Base-by-base conservation (phyloP, 2,329 filamentous ascomycete species). In the Epichloe baconii region DNA sequence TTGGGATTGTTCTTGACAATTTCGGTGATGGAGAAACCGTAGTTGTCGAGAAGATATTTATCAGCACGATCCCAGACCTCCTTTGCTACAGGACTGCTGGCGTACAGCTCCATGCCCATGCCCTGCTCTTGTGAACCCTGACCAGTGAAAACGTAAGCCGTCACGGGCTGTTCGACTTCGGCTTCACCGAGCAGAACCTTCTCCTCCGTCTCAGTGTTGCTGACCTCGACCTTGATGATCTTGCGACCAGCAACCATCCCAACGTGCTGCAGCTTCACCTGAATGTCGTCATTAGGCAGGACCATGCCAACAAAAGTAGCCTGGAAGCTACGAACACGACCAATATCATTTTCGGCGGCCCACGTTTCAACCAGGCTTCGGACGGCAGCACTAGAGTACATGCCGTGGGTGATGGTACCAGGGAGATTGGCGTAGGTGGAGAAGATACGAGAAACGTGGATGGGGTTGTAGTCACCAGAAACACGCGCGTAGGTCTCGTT, bases 1-100 rank as follows among this genome's bases (percentile, higher is more conserved):
- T 96, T 96, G 57, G 93, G 93, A 72, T 98, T 98, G 76, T 97
- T 98, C 78, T 89, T 94, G 69, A 98, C 93, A 63, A 98, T 98
- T 71, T 97, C 90, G 65, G 90, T 95, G 63, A 98, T 98, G 5
- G 90, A 90, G 64, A 98, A 95, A 62, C 87, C 93, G 72, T 98
- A 98, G 67, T 95, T 97, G 71, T 97, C 91, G 73, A 97, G 83
- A 67, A 98, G 91, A 68, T 98, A 95, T 71, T 88, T 94, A 72
- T 98, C 93, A 48, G 93, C 94, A 54, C 89, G 83, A 67, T 96
- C 93, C 93, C 93, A 98, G 48, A 98, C 93, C 61, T 95, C 91
- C 73, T 89, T 90, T 55, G 93, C 94, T 19, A 98, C 93, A 38
- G 85, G 75, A 66, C 93, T 97, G 76, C 85, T 95, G 62, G 78